Conservation (phyloP, 441 rosid species). For the Rhodomyrtus psidioides region DNA sequence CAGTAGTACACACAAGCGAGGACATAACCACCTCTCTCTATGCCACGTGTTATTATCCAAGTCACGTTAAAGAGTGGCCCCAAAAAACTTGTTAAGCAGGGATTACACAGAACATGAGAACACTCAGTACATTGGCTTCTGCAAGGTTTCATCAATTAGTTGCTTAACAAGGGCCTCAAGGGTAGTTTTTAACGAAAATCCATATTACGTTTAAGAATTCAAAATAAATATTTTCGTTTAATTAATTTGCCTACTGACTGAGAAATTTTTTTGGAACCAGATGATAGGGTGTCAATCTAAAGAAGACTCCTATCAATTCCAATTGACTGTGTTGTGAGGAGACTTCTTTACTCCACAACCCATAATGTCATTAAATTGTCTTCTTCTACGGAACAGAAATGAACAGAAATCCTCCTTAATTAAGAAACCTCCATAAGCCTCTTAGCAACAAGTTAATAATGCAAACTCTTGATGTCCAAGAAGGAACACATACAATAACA, state of each 20-base stretch:
- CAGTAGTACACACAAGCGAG: neutral
- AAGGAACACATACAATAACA: constrained; percentile 50
- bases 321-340: neutral
- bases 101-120: neutral
- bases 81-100: neutral
- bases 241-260: neutral
- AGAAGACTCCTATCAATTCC: neutral
- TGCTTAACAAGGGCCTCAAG: neutral
- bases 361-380: neutral
- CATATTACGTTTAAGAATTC: neutral
- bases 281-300: neutral
- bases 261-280: neutral
- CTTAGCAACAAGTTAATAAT: neutral
- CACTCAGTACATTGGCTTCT: neutral
- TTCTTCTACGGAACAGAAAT: neutral
- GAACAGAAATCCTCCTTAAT: neutral
- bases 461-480: neutral
- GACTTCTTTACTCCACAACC: neutral
- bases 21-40: neutral
- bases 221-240: neutral
- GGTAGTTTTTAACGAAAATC: neutral
- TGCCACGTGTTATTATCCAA: neutral
- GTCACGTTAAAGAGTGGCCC: neutral
- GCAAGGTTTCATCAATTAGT: neutral
- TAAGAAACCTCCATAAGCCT: neutral